Evolutionary conservation across 148 eudicot species (phyloP), one percentile per base, ranked within the genome.

Genomic region (Camellia lanceoleosa): DNA sequence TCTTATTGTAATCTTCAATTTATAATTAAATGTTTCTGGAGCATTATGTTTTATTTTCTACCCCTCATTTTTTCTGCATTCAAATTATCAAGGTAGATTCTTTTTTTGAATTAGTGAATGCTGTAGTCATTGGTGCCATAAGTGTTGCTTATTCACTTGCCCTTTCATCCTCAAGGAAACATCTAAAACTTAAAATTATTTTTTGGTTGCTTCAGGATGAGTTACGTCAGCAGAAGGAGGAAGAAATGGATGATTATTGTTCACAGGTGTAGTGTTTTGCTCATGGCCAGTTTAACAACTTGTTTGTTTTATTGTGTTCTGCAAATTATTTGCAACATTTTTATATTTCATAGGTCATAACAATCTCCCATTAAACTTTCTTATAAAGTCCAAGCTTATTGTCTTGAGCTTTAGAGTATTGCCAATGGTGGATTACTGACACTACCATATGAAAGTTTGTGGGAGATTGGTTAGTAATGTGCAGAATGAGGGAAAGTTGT

Each of bases 191-290:
- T 55, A 5, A 49, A 49, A n/a, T 18, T 44, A 4, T 56, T 74
- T 77, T 76, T 71, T 30, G 38, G 14, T 78, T 80, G 42, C 76
- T 88, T 74, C 82, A 96, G 99, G 98, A 97, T 85, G 98, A 97
- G 83, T 81, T 97, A 68, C 95, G 99, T 79, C 99, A 97, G 82
- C 92, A 88, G 72, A 88, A 88, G 88, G 99, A 97, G 84, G 99
- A 94, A 78, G 92, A 90, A 85, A 92, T 88, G 93, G 99, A 97
- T 86, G 99, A 97, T 87, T 97, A 97, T 81, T 94, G 99, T 71
- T 94, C 98, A 63, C 85, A 90, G 93, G 98, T 88, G 76, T 5
- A 49, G 52, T 49, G 52, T 49, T 49, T 63, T 30, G 38, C 38
- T 30, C 38, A 30, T 30, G 38, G 38, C 44, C 54, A 38, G 44